Evolutionary conservation across 2,329 filamentous ascomycete species (phyloP), one percentile per base, ranked within the genome.

Genomic region (Delphinella strobiligena): DNA sequence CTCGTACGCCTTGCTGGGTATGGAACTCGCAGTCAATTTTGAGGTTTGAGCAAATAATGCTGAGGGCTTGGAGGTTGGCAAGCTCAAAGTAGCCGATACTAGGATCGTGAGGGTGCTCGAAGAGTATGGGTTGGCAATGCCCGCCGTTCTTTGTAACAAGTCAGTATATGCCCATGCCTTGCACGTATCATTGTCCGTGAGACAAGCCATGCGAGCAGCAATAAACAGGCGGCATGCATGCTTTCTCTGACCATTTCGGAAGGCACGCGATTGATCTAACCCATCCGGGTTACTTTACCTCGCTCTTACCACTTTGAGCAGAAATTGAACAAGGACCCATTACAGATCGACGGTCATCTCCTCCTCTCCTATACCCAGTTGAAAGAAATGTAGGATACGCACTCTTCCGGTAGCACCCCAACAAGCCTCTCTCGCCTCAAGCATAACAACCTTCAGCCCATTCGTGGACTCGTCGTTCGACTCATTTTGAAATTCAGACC

Each of bases 331-430:
- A n/a, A n/a, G n/a, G n/a, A n/a, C n/a, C n/a, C 12, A 14, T 5
- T 16, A 33, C 14, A 11, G n/a, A n/a, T n/a, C n/a, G n/a, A n/a
- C n/a, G n/a, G n/a, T n/a, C n/a, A n/a, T n/a, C n/a, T n/a, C n/a
- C n/a, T n/a, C n/a, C n/a, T n/a, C n/a, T n/a, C n/a, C n/a, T n/a
- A n/a, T n/a, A n/a, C n/a, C n/a, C n/a, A n/a, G n/a, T n/a, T n/a
- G n/a, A n/a, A n/a, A n/a, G n/a, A n/a, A n/a, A n/a, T n/a, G n/a
- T n/a, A 36, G 16, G 16, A 9, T 4, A 67, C 75, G 67, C 53
- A 83, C 80, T 53, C 82, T 64, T n/a, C 83, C 82, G 1, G 82
- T 89, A n/a, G 83, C 83, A 14, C 83, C 83, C 74, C 75, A 87
- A 53, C 82, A 88, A 3, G 78, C 81, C 63, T 88, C 82, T 50